These are phyloP conservation scores for Triticum monococcum DNA, from an alignment of 176 grass and related monocot species.

Conservation along the genomic window DNA sequence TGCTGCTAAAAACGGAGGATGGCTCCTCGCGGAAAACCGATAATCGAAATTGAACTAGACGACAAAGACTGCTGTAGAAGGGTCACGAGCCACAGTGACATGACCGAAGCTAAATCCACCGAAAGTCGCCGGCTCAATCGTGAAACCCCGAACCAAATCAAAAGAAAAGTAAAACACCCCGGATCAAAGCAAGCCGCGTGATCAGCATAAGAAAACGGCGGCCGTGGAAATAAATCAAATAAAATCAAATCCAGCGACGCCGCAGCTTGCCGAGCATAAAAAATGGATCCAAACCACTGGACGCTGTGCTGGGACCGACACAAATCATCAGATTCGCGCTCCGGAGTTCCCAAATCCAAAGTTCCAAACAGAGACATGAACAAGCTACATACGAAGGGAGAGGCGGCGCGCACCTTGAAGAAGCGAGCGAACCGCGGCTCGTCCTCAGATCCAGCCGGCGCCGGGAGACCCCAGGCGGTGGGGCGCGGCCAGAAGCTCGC, in stretches of 20 bases:
- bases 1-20: neutral
- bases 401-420: neutral
- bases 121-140: neutral
- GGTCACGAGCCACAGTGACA: neutral
- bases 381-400: rapidly evolving
- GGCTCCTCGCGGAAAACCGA: neutral
- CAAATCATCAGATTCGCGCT: neutral
- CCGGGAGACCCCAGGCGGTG: neutral
- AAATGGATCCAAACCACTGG: neutral
- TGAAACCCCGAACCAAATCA: neutral
- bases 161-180: neutral
- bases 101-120: neutral
- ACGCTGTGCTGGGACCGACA: neutral
- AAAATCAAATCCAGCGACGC: neutral
- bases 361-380: neutral
- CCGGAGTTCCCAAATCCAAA: neutral
- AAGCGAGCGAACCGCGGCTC: neutral
- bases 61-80: neutral
- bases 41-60: neutral
- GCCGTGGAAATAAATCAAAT: neutral
- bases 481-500: neutral
- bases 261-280: neutral
- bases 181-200: neutral
- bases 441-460: neutral
- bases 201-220: neutral